Evolutionary conservation across 768 basidiomycete species (phyloP), one percentile per base, ranked within the genome.

Genomic region (Grammothele lineata): DNA sequence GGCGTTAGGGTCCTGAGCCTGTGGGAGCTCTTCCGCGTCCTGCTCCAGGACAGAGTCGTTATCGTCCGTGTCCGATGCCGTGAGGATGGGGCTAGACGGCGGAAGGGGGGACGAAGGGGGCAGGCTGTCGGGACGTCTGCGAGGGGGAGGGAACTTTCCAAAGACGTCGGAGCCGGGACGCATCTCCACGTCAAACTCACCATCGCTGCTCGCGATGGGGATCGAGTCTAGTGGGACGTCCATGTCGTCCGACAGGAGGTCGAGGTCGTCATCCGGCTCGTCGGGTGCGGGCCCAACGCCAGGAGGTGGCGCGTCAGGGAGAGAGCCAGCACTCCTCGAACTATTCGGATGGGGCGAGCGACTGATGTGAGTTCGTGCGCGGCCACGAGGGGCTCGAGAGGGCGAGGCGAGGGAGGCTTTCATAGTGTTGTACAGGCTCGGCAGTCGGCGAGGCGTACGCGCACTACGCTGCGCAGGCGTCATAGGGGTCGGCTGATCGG

Each of bases 171-270:
- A 44, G 19, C 25, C 41, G 17, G 32, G 40, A n/a, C n/a, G n/a
- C n/a, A n/a, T n/a, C n/a, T n/a, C n/a, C n/a, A n/a, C n/a, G 35
- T 51, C 55, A 19, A 45, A 44, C 23, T 76, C 76, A 8, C 65
- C 60, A 42, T 79, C 75, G 54, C 73, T 77, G 53, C 74, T 75
- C 24, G 72, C 71, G 17, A 70, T 62, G 2, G 75, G 74, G 26
- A 75, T 58, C 2, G 76, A 76, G 47, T 66, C 72, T 15, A 73
- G 66, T 3, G 76, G 72, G 26, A 66, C 41, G 30, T 59, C 68
- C 42, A 43, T 43, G 34, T 43, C 42, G 32, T 33, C 34, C 10
- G 26, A 30, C 12, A 17, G 40, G 14, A 8, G 21, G 22, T 33
- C 40, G 7, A 14, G 14, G 30, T 47, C 45, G 40, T 37, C 51